phyloP scores from a whole-genome alignment of 352 stramenopile species.

The Phytophthora cryptogea region DNA sequence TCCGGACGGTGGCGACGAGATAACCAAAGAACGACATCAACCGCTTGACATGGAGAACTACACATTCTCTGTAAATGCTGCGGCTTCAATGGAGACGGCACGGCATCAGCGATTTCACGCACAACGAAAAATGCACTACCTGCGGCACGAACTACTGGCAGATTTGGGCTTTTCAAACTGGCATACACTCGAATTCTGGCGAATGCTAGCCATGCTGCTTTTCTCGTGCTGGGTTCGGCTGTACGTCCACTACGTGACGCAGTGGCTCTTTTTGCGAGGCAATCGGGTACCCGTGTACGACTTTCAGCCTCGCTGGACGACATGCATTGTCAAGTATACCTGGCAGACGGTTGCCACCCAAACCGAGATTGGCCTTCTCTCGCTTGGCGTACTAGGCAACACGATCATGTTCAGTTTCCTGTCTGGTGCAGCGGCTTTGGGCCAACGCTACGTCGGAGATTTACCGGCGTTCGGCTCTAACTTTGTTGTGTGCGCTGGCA shows the following conservation, averaged over 20 bases:
- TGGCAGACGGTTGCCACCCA: slow-evolving; percentile 59
- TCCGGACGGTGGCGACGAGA: slow-evolving; percentile 8
- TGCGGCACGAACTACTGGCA: slow-evolving; percentile 79
- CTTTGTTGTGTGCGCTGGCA: slow-evolving; percentile 78
- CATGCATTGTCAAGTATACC: slow-evolving; percentile 89
- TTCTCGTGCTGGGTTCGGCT: slow-evolving; percentile 87
- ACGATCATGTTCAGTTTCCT: slow-evolving; percentile 54
- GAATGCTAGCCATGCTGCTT: slow-evolving; percentile 55
- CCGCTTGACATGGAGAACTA: slow-evolving; percentile 51
- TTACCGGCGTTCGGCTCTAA: slow-evolving; percentile 74
- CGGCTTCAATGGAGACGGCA: slow-evolving; percentile 48
- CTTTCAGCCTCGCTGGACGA: slow-evolving; percentile 63
- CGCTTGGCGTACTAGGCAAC: slow-evolving; percentile 59
- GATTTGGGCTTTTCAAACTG: slow-evolving; percentile 63
- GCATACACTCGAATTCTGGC: slow-evolving; percentile 82
- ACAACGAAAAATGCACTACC: slow-evolving; percentile 76
- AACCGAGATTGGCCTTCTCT: slow-evolving; percentile 75
- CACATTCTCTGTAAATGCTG: slow-evolving; percentile 56
- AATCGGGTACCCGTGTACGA: slow-evolving; percentile 81
- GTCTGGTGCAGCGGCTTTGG: slow-evolving; percentile 39
- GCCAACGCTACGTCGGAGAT: slow-evolving; percentile 58
- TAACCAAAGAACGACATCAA: not conserved
- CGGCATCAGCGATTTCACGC: slow-evolving; percentile 65
- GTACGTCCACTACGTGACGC: slow-evolving; percentile 89
- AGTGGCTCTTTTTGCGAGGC: slow-evolving; percentile 83